Conservation (phyloP, 1,139 yeast genomes). For the Yamadazyma sp. region DNA sequence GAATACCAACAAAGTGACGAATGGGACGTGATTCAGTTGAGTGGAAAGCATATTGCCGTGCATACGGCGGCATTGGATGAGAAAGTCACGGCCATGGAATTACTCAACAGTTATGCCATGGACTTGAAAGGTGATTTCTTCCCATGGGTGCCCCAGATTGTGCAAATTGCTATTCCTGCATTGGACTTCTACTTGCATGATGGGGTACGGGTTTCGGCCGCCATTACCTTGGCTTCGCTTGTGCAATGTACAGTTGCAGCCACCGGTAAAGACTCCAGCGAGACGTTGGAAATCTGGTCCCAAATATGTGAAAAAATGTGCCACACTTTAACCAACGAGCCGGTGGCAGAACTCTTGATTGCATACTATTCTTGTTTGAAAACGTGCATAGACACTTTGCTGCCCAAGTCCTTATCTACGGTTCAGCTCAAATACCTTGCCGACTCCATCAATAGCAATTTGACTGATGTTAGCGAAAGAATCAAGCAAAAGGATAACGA, state of each 20-base stretch:
- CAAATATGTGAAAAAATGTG: slow-evolving; percentile 68
- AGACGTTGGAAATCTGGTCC: slow-evolving; percentile 69
- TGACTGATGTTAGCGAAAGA: slow-evolving; percentile 70
- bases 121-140: slow-evolving; percentile 80
- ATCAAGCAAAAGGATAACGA: slow-evolving; percentile 63
- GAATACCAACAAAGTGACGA: slow-evolving; percentile 83
- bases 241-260: slow-evolving; percentile 68
- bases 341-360: slow-evolving; percentile 79
- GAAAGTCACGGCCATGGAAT: slow-evolving; percentile 87
- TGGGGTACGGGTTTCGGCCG: slow-evolving; percentile 90
- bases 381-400: slow-evolving; percentile 67
- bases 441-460: slow-evolving; percentile 57
- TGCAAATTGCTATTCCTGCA: slow-evolving; percentile 85
- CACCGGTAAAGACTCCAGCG: slow-evolving; percentile 54
- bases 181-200: slow-evolving; percentile 89
- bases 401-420: slow-evolving; percentile 56
- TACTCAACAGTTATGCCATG: slow-evolving; percentile 82
- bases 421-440: slow-evolving; percentile 61
- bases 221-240: slow-evolving; percentile 78
- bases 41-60: slow-evolving; percentile 92
- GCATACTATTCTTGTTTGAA: slow-evolving; percentile 74
- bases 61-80: slow-evolving; percentile 92
- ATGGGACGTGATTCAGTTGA: slow-evolving; percentile 90
- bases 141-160: slow-evolving; percentile 79
- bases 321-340: slow-evolving; percentile 70